Evolutionary conservation across 75 land plant genomes (phyloP), one percentile per base, ranked within the genome.

Genomic region (Pinus taeda): DNA sequence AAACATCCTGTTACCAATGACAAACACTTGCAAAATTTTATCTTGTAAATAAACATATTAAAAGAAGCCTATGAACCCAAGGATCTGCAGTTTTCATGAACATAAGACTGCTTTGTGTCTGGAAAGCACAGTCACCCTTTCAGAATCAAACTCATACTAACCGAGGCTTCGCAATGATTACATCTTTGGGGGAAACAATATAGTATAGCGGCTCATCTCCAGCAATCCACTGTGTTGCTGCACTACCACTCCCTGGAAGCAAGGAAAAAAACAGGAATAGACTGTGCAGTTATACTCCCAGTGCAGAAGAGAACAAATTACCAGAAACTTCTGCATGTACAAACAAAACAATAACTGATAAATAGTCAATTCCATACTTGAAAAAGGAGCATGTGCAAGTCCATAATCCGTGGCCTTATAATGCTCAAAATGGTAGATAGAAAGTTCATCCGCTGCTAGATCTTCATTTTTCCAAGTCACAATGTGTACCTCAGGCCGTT

Each of bases 401-500:
- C 83, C 86, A 82, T 97, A 97, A 77, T 97, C 99, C 57, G 94
- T 96, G 70, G 97, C 99, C 77, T 94, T 94, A 84, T 94, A 96
- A 83, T 90, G 99, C 82, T 96, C 99, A 87, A 82, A 96, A 14
- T 97, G 97, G 87, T 87, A 90, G 7, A 96, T 92, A 78, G 99
- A 88, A 6, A 96, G 79, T 18, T 95, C 99, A 90, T 96, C 99
- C 39, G 94, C 90, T 66, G 99, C 87, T 61, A 94, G 83, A 61
- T 96, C 97, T 78, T 96, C 99, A 79, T 96, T 96, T 78, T 90
- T 89, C 92, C 93, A 92, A 66, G 94, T 85, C 24, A 94, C 87
- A 12, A 97, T 87, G 6, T 92, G 96, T 56, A 96, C 97, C 83
- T 96, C 99, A 45, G 99, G 99, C 62, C 95, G 88, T 64, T 96